These are phyloP conservation scores for Ampelomyces quisqualis DNA, from an alignment of 2,329 filamentous ascomycete species.

Conservation along the genomic window DNA sequence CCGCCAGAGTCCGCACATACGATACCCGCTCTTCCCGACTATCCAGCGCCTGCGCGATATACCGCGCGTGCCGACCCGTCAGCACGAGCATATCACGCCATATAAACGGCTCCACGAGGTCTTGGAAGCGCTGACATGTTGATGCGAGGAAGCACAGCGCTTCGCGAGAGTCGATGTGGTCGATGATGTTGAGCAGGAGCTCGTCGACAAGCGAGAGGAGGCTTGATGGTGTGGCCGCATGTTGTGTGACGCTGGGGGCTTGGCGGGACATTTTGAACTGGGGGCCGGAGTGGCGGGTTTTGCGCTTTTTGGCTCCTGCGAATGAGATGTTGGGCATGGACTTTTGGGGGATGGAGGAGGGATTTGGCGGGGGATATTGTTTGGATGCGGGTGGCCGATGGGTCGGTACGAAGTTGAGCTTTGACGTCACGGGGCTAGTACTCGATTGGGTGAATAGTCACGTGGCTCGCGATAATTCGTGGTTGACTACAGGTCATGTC, in stretches of 20 bases:
- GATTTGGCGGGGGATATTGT: too few species aligned
- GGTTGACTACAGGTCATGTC: background rate
- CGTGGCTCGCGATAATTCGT: background rate
- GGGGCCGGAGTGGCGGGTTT: conserved; percentile 28
- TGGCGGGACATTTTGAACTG: conserved; percentile 24
- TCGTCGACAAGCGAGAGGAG: conserved; percentile 38
- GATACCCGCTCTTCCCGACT: conserved; percentile 24
- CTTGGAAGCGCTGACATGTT: conserved; percentile 34
- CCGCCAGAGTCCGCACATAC: conserved; percentile 31
- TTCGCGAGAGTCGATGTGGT: conserved; percentile 27
- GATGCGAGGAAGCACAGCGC: conserved; percentile 32
- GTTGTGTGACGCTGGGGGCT: conserved; percentile 15
- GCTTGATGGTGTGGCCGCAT: conserved; percentile 16
- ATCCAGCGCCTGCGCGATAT: conserved; percentile 26
- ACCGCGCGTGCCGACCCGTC: conserved; percentile 27
- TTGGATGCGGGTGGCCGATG: too few species aligned
- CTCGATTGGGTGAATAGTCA: background rate
- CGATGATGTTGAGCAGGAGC: conserved; percentile 38
- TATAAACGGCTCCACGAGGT: conserved; percentile 37
- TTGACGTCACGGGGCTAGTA: conserved; percentile 1
- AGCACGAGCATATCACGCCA: conserved; percentile 35
- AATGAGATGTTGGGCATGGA: conserved; percentile 27
- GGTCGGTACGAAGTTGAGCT: background rate
- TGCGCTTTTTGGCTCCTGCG: conserved; percentile 31
- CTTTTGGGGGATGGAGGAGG: too few species aligned